Percentiles rank a stretch among this genome's conserved stretches.
These are phyloP conservation scores for Thalassiosira hispida DNA, from an alignment of 352 stramenopile species.

Conservation along the genomic window DNA sequence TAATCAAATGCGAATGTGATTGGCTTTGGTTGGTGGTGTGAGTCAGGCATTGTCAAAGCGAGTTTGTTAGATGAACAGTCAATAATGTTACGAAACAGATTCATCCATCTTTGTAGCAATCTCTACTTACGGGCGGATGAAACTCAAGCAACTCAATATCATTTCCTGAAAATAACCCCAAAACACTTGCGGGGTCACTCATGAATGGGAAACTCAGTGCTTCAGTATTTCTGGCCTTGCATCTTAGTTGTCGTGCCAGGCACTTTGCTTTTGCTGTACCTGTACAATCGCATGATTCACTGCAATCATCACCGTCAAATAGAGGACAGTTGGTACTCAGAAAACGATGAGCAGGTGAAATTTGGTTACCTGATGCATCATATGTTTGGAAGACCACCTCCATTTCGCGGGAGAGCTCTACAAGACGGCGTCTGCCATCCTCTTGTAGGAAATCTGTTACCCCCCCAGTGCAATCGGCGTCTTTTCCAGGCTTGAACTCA, in stretches of 20 bases:
- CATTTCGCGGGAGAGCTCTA: conserved; percentile 33
- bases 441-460: conserved; percentile 1
- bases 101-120: too few species aligned
- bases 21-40: neutral
- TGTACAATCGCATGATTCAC: neutral
- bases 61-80: too few species aligned
- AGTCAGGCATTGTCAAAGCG: too few species aligned
- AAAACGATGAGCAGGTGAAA: conserved; percentile 20
- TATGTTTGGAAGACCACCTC: conserved; percentile 30
- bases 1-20: conserved; percentile 31
- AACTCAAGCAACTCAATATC: conserved; percentile 39
- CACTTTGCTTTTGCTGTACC: conserved; percentile 22
- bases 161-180: conserved; percentile 16
- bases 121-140: too few species aligned
- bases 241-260: conserved; percentile 28
- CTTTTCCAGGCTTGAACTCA: conserved; percentile 16
- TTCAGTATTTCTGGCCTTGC: conserved; percentile 27
- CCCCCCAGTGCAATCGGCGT: conserved; percentile 19
- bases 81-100: neutral
- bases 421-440: neutral
- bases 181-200: conserved; percentile 11
- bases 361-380: conserved; percentile 24
- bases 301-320: conserved; percentile 19
- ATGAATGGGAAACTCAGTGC: conserved; percentile 39
- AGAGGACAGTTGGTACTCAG: neutral